Conservation (phyloP, 192 early-diverging fungal genomes). For the Entomortierella chlamydospora region DNA sequence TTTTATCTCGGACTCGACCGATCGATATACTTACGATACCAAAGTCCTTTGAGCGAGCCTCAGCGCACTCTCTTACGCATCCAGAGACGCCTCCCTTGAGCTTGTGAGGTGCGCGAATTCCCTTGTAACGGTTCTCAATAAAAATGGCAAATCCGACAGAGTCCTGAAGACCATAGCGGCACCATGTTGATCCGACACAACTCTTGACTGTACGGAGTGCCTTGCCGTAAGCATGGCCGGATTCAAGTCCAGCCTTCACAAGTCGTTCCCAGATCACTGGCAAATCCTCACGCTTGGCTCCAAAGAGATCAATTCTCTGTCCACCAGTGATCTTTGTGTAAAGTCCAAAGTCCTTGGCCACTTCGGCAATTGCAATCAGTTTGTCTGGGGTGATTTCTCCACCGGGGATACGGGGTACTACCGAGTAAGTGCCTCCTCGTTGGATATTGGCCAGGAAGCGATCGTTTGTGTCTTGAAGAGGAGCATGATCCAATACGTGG, state of each 20-base stretch:
- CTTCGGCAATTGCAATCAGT: conserved; percentile 66
- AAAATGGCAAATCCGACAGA: conserved; percentile 75
- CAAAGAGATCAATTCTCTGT: conserved; percentile 77
- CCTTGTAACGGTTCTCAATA: conserved; percentile 75
- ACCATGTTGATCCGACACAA: conserved; percentile 76
- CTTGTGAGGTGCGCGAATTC: conserved; percentile 75
- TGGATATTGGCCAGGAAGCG: conserved; percentile 77
- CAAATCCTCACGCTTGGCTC: conserved; percentile 72
- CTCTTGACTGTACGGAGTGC: conserved; percentile 76
- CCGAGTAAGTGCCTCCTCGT: conserved; percentile 73
- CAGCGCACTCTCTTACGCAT: conserved; percentile 72
- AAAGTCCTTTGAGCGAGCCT: conserved; percentile 60
- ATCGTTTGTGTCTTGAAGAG: conserved; percentile 78
- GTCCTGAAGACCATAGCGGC: conserved; percentile 74
- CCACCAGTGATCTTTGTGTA: conserved; percentile 80
- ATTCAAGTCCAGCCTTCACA: conserved; percentile 71
- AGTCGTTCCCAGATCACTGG: conserved; percentile 76
- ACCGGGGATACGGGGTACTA: conserved; percentile 72
- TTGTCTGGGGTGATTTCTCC: conserved; percentile 79
- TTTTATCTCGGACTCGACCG: background rate
- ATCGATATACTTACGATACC: conserved; percentile 37
- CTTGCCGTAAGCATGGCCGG: conserved; percentile 78
- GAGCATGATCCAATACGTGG: conserved; percentile 64
- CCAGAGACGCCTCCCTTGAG: conserved; percentile 76
- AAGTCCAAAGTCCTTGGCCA: conserved; percentile 71